Percentiles rank a stretch among this genome's conserved stretches.
These are phyloP conservation scores for Mycena rebaudengoi DNA, from an alignment of 768 basidiomycete species.

Conservation along the genomic window DNA sequence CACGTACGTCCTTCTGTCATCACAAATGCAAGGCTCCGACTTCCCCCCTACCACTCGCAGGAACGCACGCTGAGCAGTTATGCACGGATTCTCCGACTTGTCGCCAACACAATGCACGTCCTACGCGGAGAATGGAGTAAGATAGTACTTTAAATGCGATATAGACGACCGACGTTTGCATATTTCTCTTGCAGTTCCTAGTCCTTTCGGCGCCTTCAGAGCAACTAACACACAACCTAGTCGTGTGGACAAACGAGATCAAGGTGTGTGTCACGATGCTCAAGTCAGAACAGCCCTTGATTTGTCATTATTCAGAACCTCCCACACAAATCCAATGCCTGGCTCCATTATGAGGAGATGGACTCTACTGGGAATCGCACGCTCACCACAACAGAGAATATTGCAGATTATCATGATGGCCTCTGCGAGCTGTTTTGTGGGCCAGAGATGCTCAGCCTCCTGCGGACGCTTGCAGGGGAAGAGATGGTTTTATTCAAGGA, in stretches of 20 bases:
- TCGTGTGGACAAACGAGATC: slow-evolving; percentile 22
- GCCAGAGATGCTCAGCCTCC: background rate
- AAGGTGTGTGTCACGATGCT: slow-evolving; percentile 1
- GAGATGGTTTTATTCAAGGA: slow-evolving; percentile 28
- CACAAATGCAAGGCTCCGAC: too few relatives aligned
- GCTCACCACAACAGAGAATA: slow-evolving; percentile 21
- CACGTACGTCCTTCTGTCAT: too few relatives aligned
- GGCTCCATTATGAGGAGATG: slow-evolving; percentile 28
- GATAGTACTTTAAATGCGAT: background rate
- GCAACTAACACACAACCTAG: slow-evolving; percentile 1
- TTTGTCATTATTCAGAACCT: background rate
- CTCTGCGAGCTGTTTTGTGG: slow-evolving; percentile 21
- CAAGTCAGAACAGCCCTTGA: background rate
- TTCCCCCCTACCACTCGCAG: too few relatives aligned
- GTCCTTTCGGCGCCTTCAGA: slow-evolving; percentile 14
- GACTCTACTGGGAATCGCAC: background rate
- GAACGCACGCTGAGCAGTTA: too few relatives aligned
- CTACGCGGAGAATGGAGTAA: slow-evolving; percentile 1
- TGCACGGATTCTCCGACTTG: background rate
- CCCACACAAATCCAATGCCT: slow-evolving; percentile 17
- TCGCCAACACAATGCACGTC: background rate
- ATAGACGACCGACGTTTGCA: too few relatives aligned
- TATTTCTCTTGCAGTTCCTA: slow-evolving; percentile 20
- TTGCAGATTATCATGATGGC: slow-evolving; percentile 21
- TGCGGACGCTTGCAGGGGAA: slow-evolving; percentile 15